phyloP scores from a whole-genome alignment of 768 basidiomycete species.

The Serpula lacrymans region DNA sequence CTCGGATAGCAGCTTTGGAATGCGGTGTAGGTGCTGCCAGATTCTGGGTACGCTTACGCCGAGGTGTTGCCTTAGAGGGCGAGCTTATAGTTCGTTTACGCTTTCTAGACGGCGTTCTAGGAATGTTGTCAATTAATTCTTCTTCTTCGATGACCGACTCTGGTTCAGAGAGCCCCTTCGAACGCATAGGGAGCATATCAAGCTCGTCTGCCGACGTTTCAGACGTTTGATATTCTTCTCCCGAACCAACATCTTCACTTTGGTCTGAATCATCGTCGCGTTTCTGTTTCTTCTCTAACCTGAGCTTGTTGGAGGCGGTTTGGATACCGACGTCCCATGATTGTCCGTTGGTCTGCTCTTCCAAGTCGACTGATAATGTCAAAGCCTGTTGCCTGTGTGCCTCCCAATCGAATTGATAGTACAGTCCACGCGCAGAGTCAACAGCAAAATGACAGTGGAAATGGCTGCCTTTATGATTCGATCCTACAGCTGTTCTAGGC shows the following conservation, averaged over 20 bases:
- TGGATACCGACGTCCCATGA: slow-evolving; percentile 45
- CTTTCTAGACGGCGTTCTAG: slow-evolving; percentile 53
- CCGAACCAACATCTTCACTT: slow-evolving; percentile 14
- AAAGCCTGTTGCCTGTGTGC: slow-evolving; percentile 41
- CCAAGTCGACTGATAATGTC: slow-evolving; percentile 9
- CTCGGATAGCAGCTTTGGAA: slow-evolving; percentile 63
- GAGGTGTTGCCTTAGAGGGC: slow-evolving; percentile 30
- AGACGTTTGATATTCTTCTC: slow-evolving; percentile 21
- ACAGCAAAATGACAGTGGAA: slow-evolving; percentile 62
- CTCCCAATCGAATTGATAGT: slow-evolving; percentile 61
- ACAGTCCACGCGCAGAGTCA: slow-evolving; percentile 55
- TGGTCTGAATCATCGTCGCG: slow-evolving; percentile 10
- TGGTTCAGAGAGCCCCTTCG: slow-evolving; percentile 17
- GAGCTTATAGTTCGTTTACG: slow-evolving; percentile 38
- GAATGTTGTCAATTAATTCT: slow-evolving; percentile 23
- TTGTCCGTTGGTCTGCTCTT: slow-evolving; percentile 34
- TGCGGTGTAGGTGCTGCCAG: slow-evolving; percentile 69
- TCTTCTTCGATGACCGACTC: slow-evolving; percentile 21
- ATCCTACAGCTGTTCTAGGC: slow-evolving; percentile 19
- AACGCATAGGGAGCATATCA: slow-evolving; percentile 13
- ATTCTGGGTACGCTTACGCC: slow-evolving; percentile 33
- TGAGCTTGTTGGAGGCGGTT: slow-evolving; percentile 3
- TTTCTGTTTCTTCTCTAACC: slow-evolving; percentile 1
- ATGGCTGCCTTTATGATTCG: slow-evolving; percentile 16
- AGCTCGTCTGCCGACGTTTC: slow-evolving; percentile 12